These are phyloP conservation scores for Quercus parvula DNA, from an alignment of 306 rosid species.

Conservation along the genomic window DNA sequence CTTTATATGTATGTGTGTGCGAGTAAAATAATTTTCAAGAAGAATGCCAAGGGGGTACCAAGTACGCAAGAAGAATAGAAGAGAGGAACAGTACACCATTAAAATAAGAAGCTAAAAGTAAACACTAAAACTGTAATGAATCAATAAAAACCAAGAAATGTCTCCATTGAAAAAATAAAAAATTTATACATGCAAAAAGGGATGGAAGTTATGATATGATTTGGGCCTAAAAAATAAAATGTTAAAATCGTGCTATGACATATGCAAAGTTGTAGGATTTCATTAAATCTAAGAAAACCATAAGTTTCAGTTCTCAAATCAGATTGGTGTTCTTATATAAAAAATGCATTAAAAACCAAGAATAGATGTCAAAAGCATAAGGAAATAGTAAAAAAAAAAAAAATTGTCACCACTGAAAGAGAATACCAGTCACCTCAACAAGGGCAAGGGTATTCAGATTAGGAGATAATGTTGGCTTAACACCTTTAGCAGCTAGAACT, in stretches of 20 bases:
- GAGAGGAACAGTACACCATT: too few relatives aligned
- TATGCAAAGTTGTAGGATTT: neutral
- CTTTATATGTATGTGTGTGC: too few relatives aligned
- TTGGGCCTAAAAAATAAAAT: too few relatives aligned
- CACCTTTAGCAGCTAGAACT: conserved; percentile 95
- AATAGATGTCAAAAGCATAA: neutral
- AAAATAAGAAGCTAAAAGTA: too few relatives aligned
- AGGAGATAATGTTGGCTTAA: conserved; percentile 93
- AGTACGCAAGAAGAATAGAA: too few relatives aligned
- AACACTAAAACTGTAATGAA: too few relatives aligned
- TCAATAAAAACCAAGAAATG: too few relatives aligned
- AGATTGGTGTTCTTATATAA: neutral
- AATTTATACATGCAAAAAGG: too few relatives aligned
- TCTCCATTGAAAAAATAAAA: too few relatives aligned
- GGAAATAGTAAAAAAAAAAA: neutral
- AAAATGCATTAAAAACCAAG: conserved; percentile 6
- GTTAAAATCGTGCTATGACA: neutral
- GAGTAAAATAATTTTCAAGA: too few relatives aligned
- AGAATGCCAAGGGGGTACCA: too few relatives aligned
- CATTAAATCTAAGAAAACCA: neutral
- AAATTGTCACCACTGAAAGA: conserved; percentile 9
- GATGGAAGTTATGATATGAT: too few relatives aligned
- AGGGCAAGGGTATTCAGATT: conserved; percentile 92
- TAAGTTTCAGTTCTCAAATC: neutral
- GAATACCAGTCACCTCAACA: conserved; percentile 68